Percentiles rank a stretch among this genome's conserved stretches.
Evolutionary conservation across 2,329 filamentous ascomycete genomes (phyloP).

Genomic region (Tricladium varicosporioides): DNA sequence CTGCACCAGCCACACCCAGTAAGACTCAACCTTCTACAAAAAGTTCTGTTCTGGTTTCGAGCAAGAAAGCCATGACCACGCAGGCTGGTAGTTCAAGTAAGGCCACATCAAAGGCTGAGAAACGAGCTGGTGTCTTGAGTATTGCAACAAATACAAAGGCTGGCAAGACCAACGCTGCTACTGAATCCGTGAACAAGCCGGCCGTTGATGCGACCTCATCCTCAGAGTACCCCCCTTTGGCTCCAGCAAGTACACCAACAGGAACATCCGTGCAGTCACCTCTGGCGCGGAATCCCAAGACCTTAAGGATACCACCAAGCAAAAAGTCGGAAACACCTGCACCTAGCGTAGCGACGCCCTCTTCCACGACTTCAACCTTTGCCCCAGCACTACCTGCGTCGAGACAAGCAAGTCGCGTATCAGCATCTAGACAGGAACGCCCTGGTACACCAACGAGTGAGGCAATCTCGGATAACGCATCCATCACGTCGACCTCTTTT

Average conservation of each 20-base stretch:
- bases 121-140: slow-evolving; percentile 41
- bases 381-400: slow-evolving; percentile 43
- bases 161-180: slow-evolving; percentile 10
- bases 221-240: slow-evolving; percentile 51
- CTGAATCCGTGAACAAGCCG: slow-evolving; percentile 21
- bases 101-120: slow-evolving; percentile 24
- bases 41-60: neutral
- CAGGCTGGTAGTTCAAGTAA: slow-evolving; percentile 1
- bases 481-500: slow-evolving; percentile 68
- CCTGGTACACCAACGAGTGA: slow-evolving; percentile 76
- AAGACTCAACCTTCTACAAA: slow-evolving; percentile 5
- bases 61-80: slow-evolving; percentile 5
- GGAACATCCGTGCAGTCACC: slow-evolving; percentile 53
- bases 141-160: slow-evolving; percentile 48
- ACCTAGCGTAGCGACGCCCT: slow-evolving; percentile 28
- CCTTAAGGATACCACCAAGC: slow-evolving; percentile 66
- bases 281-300: slow-evolving; percentile 55
- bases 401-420: slow-evolving; percentile 50
- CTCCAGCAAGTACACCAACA: slow-evolving; percentile 43
- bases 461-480: slow-evolving; percentile 73
- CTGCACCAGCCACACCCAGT: slow-evolving; percentile 9
- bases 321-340: slow-evolving; percentile 59
- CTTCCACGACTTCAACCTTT: slow-evolving; percentile 35
- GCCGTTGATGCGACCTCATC: slow-evolving; percentile 19
- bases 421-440: slow-evolving; percentile 44